Percentiles rank a stretch among this genome's conserved stretches.
phyloP scores from a whole-genome alignment of 345 rosid genomes.

The Brassica incana region DNA sequence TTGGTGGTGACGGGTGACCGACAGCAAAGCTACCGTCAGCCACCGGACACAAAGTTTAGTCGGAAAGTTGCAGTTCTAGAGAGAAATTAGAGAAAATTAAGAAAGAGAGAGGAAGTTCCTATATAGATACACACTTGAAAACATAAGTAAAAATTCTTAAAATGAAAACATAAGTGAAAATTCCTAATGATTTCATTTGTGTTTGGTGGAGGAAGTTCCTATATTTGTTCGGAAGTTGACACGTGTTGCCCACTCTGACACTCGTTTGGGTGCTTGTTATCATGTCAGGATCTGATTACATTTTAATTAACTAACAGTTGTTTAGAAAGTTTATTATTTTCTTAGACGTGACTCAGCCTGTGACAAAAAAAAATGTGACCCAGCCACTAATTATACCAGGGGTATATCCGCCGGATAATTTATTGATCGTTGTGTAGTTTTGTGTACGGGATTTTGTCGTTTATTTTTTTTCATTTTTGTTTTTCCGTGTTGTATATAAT shows the following conservation, averaged over 20 bases:
- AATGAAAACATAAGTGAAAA: background rate
- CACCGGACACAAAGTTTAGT: no score
- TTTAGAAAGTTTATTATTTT: background rate
- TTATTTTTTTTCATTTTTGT: no score
- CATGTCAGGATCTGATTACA: background rate
- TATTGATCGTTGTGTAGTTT: no score
- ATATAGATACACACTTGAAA: background rate
- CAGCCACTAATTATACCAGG: slow-evolving; percentile 7
- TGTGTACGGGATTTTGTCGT: no score
- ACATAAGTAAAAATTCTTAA: background rate
- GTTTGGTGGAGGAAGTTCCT: background rate
- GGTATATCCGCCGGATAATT: no score
- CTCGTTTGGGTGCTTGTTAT: background rate
- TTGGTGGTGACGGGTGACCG: no score
- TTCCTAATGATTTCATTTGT: background rate
- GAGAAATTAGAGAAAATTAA: no score
- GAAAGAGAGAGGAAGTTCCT: no score
- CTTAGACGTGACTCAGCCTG: slow-evolving; percentile 25
- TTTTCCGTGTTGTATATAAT: no score
- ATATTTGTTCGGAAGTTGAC: background rate
- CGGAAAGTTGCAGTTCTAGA: no score
- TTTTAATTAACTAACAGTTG: background rate
- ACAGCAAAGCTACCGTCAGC: no score
- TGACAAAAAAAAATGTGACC: slow-evolving; percentile 8
- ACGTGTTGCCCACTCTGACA: background rate